Base-by-base conservation (phyloP, 83 land plant species). In the Diphasiastrum complanatum region DNA sequence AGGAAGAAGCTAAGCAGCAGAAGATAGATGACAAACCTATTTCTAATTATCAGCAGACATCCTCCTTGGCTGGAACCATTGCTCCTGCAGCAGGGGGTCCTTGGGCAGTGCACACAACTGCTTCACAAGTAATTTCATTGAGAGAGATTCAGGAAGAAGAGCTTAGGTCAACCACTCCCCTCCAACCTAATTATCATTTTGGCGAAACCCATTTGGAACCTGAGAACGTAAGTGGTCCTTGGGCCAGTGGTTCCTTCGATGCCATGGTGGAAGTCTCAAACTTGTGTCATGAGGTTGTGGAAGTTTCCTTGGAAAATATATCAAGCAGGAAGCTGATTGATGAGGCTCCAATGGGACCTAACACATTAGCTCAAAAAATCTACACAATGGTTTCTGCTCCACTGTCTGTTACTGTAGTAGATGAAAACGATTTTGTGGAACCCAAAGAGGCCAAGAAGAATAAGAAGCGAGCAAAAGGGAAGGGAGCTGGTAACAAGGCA, bases 361-460 rank as follows among this genome's bases (percentile, higher is more conserved):
- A 40, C 43, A 48, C 51, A 18, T 18, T 18, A 6, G 18, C 18
- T 35, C 37, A 29, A 47, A 47, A 23, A 2, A 36, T 43, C 48
- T 29, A 33, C 19, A 3, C 63, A 2, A 11, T 26, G 3, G 16
- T 6, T 5, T 10, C 65, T 45, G 18, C 64, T 40, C 41, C 48
- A 41, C 4, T 47, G 38, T 51, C 19, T 28, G 24, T 20, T 28
- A 20, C 53, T 43, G 3, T 47, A 36, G 68, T 14, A 0, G 74
- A 69, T 33, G 78, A 69, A 34, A 31, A 33, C 14, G 74, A 69
- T 27, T 75, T 75, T 62, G 37, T 75, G 48, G 78, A 75, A 47
- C 78, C 78, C 25, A 75, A 75, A 41, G 78, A 75, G 33, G 54
- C 53, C 1, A 75, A 75, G 60, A 75, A 75, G 54, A 75, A 47